Percentiles rank a stretch among this genome's conserved stretches.
Evolutionary conservation across 306 rosid genomes (phyloP).

Genomic region (Bauhinia variegata): DNA sequence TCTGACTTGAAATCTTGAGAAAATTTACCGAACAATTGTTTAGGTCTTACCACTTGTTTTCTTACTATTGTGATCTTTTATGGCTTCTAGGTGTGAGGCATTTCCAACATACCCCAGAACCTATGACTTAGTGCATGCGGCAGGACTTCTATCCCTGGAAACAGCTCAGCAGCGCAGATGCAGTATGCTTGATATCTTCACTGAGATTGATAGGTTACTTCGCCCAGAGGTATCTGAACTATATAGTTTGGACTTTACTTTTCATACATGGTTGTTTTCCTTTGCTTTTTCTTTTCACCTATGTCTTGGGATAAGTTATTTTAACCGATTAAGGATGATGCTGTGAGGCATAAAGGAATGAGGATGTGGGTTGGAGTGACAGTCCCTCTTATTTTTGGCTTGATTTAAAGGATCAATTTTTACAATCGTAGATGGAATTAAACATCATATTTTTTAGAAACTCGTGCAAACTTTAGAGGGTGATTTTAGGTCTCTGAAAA

Average conservation of each 20-base stretch:
- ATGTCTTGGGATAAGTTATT: not conserved
- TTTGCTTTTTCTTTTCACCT: too few species aligned
- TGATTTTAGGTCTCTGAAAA: too few species aligned
- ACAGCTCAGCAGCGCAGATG: constrained; percentile 70
- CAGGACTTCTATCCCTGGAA: constrained; percentile 86
- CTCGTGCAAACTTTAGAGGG: not conserved
- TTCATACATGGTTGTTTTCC: constrained; percentile 1
- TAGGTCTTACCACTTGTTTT: too few species aligned
- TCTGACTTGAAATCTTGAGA: not conserved
- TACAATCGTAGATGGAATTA: not conserved
- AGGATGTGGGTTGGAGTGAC: not conserved
- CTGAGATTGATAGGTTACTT: constrained; percentile 92
- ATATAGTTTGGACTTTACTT: not conserved
- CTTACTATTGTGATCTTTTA: too few species aligned
- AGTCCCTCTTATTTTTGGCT: not conserved
- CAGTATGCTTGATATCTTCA: constrained; percentile 74
- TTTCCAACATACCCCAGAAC: constrained; percentile 98
- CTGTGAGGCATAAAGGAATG: not conserved
- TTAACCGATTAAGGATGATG: not conserved
- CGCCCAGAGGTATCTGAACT: constrained; percentile 87
- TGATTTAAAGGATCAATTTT: not conserved
- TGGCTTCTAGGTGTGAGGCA: constrained; percentile 92
- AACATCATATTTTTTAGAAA: not conserved
- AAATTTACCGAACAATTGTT: constrained; percentile 10
- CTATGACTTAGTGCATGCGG: constrained; percentile 93